Percentiles rank a stretch among this genome's conserved stretches.
Evolutionary conservation across 441 rosid species (phyloP).

Genomic region (Corymbia citriodora): DNA sequence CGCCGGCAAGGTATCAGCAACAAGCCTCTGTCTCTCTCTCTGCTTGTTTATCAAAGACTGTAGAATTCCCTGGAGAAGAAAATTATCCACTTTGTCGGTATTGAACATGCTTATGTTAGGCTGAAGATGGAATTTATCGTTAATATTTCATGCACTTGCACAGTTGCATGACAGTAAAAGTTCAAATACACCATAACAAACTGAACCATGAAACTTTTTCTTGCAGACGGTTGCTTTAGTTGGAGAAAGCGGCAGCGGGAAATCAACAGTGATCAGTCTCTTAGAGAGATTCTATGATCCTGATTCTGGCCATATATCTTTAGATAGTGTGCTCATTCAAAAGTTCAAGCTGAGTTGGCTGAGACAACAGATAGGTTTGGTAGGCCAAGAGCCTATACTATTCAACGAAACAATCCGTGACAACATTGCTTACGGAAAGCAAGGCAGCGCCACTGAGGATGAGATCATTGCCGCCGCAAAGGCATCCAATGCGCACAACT

Average conservation of each 20-base stretch:
- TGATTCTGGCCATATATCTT: background rate
- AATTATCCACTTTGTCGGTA: background rate
- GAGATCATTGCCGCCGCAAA: background rate
- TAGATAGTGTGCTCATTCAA: background rate
- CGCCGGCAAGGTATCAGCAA: background rate
- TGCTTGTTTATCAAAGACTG: background rate
- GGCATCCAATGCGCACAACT: constrained; percentile 2
- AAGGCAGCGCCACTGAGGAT: background rate
- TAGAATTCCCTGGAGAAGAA: background rate
- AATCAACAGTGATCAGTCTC: background rate
- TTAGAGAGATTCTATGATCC: background rate
- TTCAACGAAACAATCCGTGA: background rate
- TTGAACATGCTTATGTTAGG: background rate
- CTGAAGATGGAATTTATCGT: background rate
- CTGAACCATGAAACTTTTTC: background rate
- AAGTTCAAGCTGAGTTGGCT: background rate
- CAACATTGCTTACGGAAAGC: background rate
- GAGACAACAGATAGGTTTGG: constrained; percentile 3
- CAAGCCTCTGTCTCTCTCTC: background rate
- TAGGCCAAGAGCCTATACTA: constrained; percentile 5
- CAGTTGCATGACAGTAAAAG: background rate
- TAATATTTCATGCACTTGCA: background rate
- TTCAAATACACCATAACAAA: background rate
- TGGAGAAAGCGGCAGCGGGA: background rate
- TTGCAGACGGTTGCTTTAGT: constrained; percentile 20